Percentiles rank a stretch among this genome's conserved stretches.
phyloP scores from a whole-genome alignment of 1,284 basidiomycete species.

The Ganoderma lucidum region DNA sequence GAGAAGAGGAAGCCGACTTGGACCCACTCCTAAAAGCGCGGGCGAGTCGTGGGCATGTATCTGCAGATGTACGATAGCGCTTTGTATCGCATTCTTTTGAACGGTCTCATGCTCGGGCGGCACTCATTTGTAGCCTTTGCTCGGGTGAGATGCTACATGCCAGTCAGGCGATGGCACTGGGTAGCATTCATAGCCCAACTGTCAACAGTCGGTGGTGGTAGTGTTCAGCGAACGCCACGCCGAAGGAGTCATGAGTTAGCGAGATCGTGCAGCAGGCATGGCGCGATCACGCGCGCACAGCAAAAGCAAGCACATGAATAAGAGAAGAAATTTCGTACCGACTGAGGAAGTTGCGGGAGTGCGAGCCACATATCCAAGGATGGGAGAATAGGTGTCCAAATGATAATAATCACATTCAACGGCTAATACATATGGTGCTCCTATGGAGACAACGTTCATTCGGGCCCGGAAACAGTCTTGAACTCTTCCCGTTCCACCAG shows the following conservation, averaged over 20 bases:
- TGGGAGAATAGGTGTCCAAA: background rate
- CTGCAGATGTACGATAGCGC: background rate
- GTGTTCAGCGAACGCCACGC: background rate
- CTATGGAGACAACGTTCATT: background rate
- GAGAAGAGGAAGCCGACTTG: slow-evolving; percentile 95
- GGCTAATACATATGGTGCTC: background rate
- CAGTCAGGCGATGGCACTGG: background rate
- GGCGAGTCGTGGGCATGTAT: background rate
- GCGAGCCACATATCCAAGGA: too few species aligned
- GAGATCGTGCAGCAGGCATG: too few species aligned
- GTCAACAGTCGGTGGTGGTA: background rate
- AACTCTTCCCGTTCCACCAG: background rate
- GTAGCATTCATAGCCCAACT: too few species aligned
- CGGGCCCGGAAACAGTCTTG: background rate
- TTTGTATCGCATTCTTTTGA: background rate
- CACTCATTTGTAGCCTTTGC: background rate
- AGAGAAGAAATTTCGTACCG: too few species aligned
- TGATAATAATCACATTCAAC: background rate
- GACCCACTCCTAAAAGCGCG: slow-evolving; percentile 57
- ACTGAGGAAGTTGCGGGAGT: too few species aligned
- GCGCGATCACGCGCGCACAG: too few species aligned
- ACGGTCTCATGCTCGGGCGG: background rate
- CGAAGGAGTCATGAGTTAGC: too few species aligned
- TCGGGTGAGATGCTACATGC: background rate
- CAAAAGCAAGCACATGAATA: background rate